Percentiles rank a stretch among this genome's conserved stretches.
Evolutionary conservation across 164 flowering plant genomes (phyloP).

Genomic region (Warburgia ugandensis): DNA sequence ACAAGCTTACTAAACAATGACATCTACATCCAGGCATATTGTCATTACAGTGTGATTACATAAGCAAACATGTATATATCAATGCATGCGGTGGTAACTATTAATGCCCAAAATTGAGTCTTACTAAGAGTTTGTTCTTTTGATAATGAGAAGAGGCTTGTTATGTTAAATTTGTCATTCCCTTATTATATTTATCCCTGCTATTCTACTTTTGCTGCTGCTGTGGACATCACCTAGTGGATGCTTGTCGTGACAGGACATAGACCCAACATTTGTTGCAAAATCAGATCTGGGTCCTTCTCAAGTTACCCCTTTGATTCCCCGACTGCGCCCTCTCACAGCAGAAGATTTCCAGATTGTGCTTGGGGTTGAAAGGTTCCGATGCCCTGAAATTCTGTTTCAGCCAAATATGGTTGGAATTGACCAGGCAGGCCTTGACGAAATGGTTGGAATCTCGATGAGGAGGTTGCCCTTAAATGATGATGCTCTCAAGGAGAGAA

Average conservation of each 20-base stretch:
- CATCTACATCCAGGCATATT: no score
- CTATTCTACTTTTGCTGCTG: no score
- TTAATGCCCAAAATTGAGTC: no score
- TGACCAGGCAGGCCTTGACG: slow-evolving; percentile 91
- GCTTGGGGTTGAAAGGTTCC: slow-evolving; percentile 90
- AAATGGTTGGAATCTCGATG: slow-evolving; percentile 82
- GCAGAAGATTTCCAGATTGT: slow-evolving; percentile 82
- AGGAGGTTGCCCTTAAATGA: slow-evolving; percentile 44
- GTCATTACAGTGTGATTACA: no score
- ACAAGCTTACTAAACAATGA: no score
- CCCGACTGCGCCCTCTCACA: slow-evolving; percentile 64
- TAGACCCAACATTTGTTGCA: slow-evolving; percentile 74
- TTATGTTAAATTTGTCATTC: no score
- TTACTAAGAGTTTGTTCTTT: no score
- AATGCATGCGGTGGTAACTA: no score
- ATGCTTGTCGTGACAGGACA: slow-evolving; percentile 40
- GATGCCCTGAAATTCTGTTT: slow-evolving; percentile 91
- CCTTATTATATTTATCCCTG: no score
- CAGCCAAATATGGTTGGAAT: slow-evolving; percentile 77
- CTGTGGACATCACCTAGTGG: background rate
- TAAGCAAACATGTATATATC: no score
- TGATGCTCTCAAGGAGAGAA: slow-evolving; percentile 34
- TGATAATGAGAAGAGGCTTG: no score
- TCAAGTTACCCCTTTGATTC: slow-evolving; percentile 44
- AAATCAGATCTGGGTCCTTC: slow-evolving; percentile 37